Evolutionary conservation across 352 stramenopile genomes (phyloP), one percentile per base, ranked within the genome.

Genomic region (Globisporangium alternatum): DNA sequence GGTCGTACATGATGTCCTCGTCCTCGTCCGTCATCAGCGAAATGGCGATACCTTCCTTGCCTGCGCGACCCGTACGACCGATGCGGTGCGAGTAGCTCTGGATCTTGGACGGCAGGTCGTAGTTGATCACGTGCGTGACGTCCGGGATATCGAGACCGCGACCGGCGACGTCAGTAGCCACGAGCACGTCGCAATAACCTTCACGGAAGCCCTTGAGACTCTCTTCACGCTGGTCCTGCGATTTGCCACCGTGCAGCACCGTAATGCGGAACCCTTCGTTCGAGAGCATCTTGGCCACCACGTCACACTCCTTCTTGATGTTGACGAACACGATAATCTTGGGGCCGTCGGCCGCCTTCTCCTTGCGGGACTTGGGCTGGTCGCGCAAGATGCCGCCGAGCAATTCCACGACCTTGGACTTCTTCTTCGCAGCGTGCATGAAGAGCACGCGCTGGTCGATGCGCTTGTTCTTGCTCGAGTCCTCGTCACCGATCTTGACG

Each of bases 281-380:
- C 52, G 98, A 95, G 21, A 99, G 77, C 62, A 97, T 88, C 56
- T 97, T 92, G 22, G 80, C 89, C n/a, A 99, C 88, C n/a, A 90
- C 77, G 70, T 99, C 97, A 56, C 94, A 97, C 66, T 97, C 88
- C 70, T 98, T 98, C 88, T 99, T 99, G 69, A 98, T 95, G 77
- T 99, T 99, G 62, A 99, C 97, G 77, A 99, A 99, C n/a, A 99
- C 96, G 62, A 99, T 99, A 48, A 98, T 89, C 80, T 99, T 98
- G 31, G 96, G 82, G 2, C 88, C 77, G 25, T 96, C 85, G 2
- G 84, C 75, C 5, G 79, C 68, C 30, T 86, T 84, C 64, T 93
- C 83, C 64, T 91, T 93, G 52, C 83, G 75, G 5, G 78, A 89
- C 5, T 76, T 71, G 0, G 82, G 77, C 61, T 88, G 80, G 5